Conservation (phyloP, 805 yeast genomes). For the Teunomyces gatunensis region DNA sequence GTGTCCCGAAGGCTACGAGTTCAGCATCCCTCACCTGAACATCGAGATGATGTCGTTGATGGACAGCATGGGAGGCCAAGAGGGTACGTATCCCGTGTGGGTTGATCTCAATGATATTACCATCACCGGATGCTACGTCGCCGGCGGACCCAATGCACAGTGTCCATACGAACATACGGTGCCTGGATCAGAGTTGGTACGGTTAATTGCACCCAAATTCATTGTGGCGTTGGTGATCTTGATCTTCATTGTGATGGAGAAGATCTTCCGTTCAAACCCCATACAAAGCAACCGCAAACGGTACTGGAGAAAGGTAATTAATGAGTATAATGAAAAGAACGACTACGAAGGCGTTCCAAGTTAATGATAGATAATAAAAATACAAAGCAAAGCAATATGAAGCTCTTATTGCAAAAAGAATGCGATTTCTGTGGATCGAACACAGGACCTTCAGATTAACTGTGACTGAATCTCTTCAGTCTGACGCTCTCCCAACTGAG, state of each 20-base stretch:
- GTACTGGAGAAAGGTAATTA: slow-evolving; percentile 57
- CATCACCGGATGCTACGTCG: slow-evolving; percentile 75
- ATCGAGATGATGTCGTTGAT: slow-evolving; percentile 30
- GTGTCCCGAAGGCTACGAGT: slow-evolving; percentile 35
- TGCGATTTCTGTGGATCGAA: slow-evolving; percentile 81
- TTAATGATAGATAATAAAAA: slow-evolving; percentile 36
- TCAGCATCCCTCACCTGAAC: slow-evolving; percentile 35
- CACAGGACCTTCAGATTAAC: slow-evolving; percentile 80
- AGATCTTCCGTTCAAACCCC: slow-evolving; percentile 57
- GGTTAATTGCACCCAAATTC: slow-evolving; percentile 66
- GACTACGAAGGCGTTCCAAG: slow-evolving; percentile 85
- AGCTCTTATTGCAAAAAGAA: slow-evolving; percentile 14
- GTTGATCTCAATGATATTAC: slow-evolving; percentile 78
- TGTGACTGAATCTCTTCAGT: slow-evolving; percentile 34
- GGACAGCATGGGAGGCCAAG: slow-evolving; percentile 24
- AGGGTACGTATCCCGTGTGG: slow-evolving; percentile 54
- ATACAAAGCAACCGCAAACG: slow-evolving; percentile 66
- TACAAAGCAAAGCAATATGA: too few relatives aligned
- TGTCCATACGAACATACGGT: slow-evolving; percentile 74
- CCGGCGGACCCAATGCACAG: slow-evolving; percentile 71
- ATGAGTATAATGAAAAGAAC: slow-evolving; percentile 53
- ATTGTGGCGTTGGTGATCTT: slow-evolving; percentile 55
- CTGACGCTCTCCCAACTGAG: slow-evolving; percentile 42
- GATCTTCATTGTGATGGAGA: slow-evolving; percentile 50
- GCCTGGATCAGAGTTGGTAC: slow-evolving; percentile 54